A percentile compares a stretch with the other conserved stretches of the same genome.
These are phyloP conservation scores for Phytophthora citricola DNA, from an alignment of 352 stramenopile species.

Conservation along the genomic window DNA sequence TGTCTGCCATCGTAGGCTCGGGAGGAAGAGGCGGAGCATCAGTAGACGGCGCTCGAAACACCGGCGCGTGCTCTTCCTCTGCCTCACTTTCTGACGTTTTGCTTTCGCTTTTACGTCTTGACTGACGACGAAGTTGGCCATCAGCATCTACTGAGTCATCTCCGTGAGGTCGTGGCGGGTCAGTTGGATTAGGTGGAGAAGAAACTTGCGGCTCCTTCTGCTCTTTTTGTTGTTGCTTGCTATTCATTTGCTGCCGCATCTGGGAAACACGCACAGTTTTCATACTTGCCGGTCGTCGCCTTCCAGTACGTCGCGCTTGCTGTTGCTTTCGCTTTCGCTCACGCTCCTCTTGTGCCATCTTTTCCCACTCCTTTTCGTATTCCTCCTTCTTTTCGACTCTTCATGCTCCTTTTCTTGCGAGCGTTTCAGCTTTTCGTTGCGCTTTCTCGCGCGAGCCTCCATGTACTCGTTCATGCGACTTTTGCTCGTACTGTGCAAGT, in stretches of 20 bases:
- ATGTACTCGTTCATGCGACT: slow-evolving; percentile 92
- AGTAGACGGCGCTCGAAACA: slow-evolving; percentile 15
- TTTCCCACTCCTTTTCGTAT: slow-evolving; percentile 90
- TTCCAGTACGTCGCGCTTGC: slow-evolving; percentile 66
- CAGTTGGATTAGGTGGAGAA: slow-evolving; percentile 23
- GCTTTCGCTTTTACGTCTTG: slow-evolving; percentile 52
- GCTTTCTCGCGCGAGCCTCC: slow-evolving; percentile 80
- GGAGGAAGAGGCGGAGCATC: slow-evolving; percentile 69
- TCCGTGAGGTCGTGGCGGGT: slow-evolving; percentile 25
- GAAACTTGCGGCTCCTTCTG: slow-evolving; percentile 30
- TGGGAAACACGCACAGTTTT: slow-evolving; percentile 87
- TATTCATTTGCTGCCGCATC: slow-evolving; percentile 87
- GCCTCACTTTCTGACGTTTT: slow-evolving; percentile 71
- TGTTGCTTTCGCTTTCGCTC: slow-evolving; percentile 87
- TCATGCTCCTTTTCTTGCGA: slow-evolving; percentile 76
- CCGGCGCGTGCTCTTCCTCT: slow-evolving; percentile 34
- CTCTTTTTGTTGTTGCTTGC: slow-evolving; percentile 64
- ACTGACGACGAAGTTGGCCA: slow-evolving; percentile 36
- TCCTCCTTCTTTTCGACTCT: slow-evolving; percentile 83
- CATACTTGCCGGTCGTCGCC: slow-evolving; percentile 76
- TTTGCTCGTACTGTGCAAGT: slow-evolving; percentile 50
- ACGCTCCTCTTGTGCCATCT: slow-evolving; percentile 88
- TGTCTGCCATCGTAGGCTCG: slow-evolving; percentile 72
- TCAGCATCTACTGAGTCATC: slow-evolving; percentile 45
- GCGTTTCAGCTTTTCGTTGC: slow-evolving; percentile 79